Evolutionary conservation across 116 monocot genomes (phyloP), one percentile per base, ranked within the genome.

Genomic region (Dioscorea cayenensis): DNA sequence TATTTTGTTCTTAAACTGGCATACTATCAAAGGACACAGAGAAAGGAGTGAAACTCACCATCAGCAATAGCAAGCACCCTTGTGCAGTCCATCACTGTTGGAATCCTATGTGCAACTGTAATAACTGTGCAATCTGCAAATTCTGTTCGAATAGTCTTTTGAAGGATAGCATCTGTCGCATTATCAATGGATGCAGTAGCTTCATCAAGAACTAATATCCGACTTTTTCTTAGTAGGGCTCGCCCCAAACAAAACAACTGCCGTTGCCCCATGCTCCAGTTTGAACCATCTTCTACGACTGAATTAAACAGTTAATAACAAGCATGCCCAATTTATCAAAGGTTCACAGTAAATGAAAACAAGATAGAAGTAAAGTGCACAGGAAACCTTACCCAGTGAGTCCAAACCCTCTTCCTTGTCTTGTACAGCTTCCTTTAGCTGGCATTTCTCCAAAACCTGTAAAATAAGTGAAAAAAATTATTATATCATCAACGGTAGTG

Each of bases 161-260:
- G 91, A 72, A 91, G 80, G 49, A 91, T 76, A 14, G 78, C 77
- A 68, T 91, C 91, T 0, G 87, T 91, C 60, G 87, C 78, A 71
- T 84, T 91, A 73, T 91, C 91, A 19, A 91, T 87, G 10, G 91
- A 91, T 69, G 91, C 91, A 35, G 91, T 91, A 59, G 91, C 91
- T 70, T 91, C 91, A 75, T 91, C 91, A 35, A 91, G 83, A 48
- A 87, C 84, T 51, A 91, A 68, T 55, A 91, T 81, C 8, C 78
- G 80, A 55, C 85, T 83, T 82, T 76, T 78, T 76, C 78, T 81
- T 28, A 91, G 64, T 37, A 91, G 62, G 3, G 85, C 91, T 21
- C 91, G 79, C 3, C 87, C 87, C 74, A 91, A 77, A 68, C 91
- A 91, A 70, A 91, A 87, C 66, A 90, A 64, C 66, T 90, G 90